phyloP scores from a whole-genome alignment of 352 stramenopile genomes.

The Peronospora farinosa region DNA sequence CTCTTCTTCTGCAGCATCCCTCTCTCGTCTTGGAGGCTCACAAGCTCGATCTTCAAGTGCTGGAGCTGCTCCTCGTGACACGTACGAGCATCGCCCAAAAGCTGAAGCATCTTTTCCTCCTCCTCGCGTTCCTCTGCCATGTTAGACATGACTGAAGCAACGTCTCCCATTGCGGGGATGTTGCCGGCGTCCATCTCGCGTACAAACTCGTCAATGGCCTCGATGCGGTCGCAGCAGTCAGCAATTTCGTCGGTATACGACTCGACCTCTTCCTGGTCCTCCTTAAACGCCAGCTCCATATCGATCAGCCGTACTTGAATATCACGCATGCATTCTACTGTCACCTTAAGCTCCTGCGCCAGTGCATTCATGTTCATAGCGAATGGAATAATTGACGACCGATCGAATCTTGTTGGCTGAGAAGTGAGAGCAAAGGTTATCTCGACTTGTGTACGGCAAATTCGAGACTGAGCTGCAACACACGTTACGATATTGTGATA shows the following conservation, averaged over 20 bases:
- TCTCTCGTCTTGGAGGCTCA: slow-evolving; percentile 22
- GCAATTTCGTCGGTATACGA: slow-evolving; percentile 35
- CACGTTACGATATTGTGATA: slow-evolving; percentile 3
- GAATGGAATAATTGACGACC: background rate
- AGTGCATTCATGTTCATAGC: slow-evolving; percentile 22
- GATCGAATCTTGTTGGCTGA: background rate
- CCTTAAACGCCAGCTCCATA: slow-evolving; percentile 20
- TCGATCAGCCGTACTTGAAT: slow-evolving; percentile 25
- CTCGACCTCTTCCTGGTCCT: slow-evolving; percentile 32
- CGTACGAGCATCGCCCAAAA: slow-evolving; percentile 16
- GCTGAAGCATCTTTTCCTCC: slow-evolving; percentile 27
- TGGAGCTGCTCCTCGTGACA: slow-evolving; percentile 28
- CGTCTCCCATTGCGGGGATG: slow-evolving; percentile 23
- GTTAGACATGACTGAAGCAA: slow-evolving; percentile 17
- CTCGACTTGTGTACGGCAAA: background rate
- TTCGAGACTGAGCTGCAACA: background rate
- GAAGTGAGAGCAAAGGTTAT: background rate
- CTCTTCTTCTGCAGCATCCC: slow-evolving; percentile 28
- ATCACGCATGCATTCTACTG: slow-evolving; percentile 19
- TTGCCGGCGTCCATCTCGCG: slow-evolving; percentile 24
- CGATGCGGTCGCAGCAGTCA: slow-evolving; percentile 33
- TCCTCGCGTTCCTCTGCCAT: slow-evolving; percentile 35
- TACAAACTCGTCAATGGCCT: slow-evolving; percentile 37
- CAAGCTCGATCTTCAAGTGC: slow-evolving; percentile 11
- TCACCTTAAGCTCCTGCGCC: slow-evolving; percentile 26